These are phyloP conservation scores for Melaleuca quinquenervia DNA, from an alignment of 345 rosid species.

Conservation along the genomic window DNA sequence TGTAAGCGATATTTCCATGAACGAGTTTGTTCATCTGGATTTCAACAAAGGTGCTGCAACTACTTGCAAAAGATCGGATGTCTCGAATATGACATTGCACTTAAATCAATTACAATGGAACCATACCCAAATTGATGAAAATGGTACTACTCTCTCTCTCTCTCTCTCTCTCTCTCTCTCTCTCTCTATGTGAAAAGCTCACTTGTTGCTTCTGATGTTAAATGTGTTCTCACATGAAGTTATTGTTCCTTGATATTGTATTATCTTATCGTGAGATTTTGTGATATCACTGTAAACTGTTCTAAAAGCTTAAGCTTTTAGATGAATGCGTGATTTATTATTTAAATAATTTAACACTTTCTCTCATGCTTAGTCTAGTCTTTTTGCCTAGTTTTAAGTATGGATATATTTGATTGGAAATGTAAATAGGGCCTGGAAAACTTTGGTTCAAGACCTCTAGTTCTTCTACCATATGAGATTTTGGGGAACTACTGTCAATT, in stretches of 20 bases:
- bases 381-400: too few relatives aligned
- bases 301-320: too few relatives aligned
- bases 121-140: slow-evolving; percentile 50
- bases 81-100: slow-evolving; percentile 47
- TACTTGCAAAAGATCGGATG: slow-evolving; percentile 47
- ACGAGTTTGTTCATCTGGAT: slow-evolving; percentile 46
- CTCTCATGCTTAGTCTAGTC: too few relatives aligned
- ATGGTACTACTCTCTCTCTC: slow-evolving; percentile 20
- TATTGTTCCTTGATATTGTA: background rate
- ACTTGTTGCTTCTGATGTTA: background rate
- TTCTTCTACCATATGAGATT: too few relatives aligned
- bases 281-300: too few relatives aligned
- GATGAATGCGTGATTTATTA: too few relatives aligned
- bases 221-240: background rate
- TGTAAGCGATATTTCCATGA: slow-evolving; percentile 34
- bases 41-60: slow-evolving; percentile 32
- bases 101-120: slow-evolving; percentile 72
- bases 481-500: too few relatives aligned
- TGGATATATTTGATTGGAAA: too few relatives aligned
- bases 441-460: too few relatives aligned
- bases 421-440: too few relatives aligned
- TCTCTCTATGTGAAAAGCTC: background rate
- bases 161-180: background rate
- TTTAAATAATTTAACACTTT: too few relatives aligned
- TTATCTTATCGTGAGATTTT: background rate